Evolutionary conservation across 768 basidiomycete species (phyloP).

Genomic region (Fibroporia radiculosa): DNA sequence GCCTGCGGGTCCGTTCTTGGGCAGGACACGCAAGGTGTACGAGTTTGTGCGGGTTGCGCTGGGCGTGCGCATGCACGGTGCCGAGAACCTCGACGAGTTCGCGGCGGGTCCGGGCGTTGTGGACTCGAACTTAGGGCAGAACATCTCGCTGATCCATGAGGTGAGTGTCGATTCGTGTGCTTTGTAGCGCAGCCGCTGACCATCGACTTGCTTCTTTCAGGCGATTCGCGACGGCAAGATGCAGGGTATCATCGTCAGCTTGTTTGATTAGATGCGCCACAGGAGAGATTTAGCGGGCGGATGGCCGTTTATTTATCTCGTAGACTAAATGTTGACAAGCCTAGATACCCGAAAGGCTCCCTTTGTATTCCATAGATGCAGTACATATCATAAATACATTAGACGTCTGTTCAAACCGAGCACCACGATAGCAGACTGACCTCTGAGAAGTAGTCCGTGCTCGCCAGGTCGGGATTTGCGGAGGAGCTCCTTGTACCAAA

Average conservation of each 20-base stretch:
- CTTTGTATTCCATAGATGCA: too few species aligned
- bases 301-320: too few species aligned
- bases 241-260: constrained; percentile 43
- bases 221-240: constrained; percentile 68
- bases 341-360: too few species aligned
- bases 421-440: too few species aligned
- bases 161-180: constrained; percentile 15
- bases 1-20: constrained; percentile 62
- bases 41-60: constrained; percentile 66
- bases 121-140: constrained; percentile 62
- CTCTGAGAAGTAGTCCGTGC: too few species aligned
- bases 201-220: constrained; percentile 11
- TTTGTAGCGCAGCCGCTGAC: background rate
- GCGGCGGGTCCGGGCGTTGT: constrained; percentile 59
- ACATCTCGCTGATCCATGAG: constrained; percentile 73
- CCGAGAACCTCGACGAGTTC: constrained; percentile 58
- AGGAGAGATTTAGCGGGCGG: too few species aligned
- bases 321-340: too few species aligned
- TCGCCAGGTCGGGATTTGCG: too few species aligned
- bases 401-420: too few species aligned
- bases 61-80: constrained; percentile 76
- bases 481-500: too few species aligned
- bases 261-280: constrained; percentile 35
- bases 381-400: too few species aligned
- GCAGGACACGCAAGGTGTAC: constrained; percentile 65